Evolutionary conservation across 805 yeast genomes (phyloP).

Genomic region (Suhomyces emberorum): DNA sequence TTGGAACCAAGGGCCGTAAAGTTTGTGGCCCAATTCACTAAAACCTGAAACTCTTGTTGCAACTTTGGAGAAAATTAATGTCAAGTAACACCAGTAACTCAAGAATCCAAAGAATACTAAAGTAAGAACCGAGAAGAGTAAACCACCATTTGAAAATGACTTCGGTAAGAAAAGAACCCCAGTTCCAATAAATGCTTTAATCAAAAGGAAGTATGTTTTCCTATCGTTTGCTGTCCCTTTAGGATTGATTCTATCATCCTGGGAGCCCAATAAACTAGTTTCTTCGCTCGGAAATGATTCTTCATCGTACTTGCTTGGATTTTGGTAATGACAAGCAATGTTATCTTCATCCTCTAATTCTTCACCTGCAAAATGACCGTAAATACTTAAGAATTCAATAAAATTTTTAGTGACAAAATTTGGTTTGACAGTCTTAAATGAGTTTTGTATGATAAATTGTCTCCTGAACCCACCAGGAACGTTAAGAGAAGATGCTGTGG

Average conservation of each 20-base stretch:
- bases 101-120: slow-evolving; percentile 61
- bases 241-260: slow-evolving; percentile 19
- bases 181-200: slow-evolving; percentile 76
- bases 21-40: slow-evolving; percentile 65
- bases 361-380: slow-evolving; percentile 88
- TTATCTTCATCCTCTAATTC: slow-evolving; percentile 66
- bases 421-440: slow-evolving; percentile 26
- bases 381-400: slow-evolving; percentile 70
- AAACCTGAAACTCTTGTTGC: slow-evolving; percentile 67
- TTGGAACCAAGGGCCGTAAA: slow-evolving; percentile 68
- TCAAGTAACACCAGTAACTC: slow-evolving; percentile 76
- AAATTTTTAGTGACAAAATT: slow-evolving; percentile 66
- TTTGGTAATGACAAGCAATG: slow-evolving; percentile 46
- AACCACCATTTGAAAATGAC: slow-evolving; percentile 72
- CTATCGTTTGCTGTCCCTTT: slow-evolving; percentile 68
- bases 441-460: slow-evolving; percentile 47
- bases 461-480: slow-evolving; percentile 85
- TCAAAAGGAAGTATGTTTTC: slow-evolving; percentile 66
- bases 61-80: slow-evolving; percentile 56
- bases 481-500: slow-evolving; percentile 64
- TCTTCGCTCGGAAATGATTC: slow-evolving; percentile 1
- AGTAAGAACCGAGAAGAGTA: slow-evolving; percentile 52
- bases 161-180: slow-evolving; percentile 70
- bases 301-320: slow-evolving; percentile 6
- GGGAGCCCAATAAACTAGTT: slow-evolving; percentile 1